Percentiles rank a stretch among this genome's conserved stretches.
Conservation (phyloP, 306 rosid genomes). For the Lagenaria siceraria region DNA sequence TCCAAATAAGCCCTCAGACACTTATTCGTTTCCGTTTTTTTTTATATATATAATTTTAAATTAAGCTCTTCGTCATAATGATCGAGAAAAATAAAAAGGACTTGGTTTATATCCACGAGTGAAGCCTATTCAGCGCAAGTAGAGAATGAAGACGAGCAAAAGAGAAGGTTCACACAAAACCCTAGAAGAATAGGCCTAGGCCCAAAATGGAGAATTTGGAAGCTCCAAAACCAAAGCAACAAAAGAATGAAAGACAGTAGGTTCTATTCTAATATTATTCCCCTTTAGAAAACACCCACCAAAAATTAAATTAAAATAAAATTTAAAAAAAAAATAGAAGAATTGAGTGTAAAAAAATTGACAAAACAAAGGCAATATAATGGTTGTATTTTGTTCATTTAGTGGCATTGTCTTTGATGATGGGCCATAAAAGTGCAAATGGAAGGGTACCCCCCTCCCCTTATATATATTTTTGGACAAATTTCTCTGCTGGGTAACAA, state of each 20-base stretch:
- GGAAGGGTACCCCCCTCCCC: neutral
- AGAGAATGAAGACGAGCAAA: too few relatives aligned
- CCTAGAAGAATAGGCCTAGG: neutral
- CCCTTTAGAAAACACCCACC: too few relatives aligned
- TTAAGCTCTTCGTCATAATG: too few relatives aligned
- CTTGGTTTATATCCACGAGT: too few relatives aligned
- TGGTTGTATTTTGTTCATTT: neutral
- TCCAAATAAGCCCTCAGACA: too few relatives aligned
- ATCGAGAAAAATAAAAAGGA: too few relatives aligned
- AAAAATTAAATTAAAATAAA: too few relatives aligned
- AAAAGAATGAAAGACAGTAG: neutral
- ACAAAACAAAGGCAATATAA: neutral
- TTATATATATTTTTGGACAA: neutral
- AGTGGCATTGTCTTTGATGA: neutral
- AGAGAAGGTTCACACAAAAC: neutral
- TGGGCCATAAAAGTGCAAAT: neutral
- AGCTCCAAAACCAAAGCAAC: neutral
- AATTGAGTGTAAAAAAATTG: neutral
- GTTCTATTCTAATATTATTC: neutral
- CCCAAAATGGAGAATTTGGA: neutral
- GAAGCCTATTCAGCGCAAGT: too few relatives aligned
- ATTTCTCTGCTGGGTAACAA: neutral
- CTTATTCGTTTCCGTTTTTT: too few relatives aligned
- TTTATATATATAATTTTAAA: too few relatives aligned
- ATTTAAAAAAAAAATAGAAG: too few relatives aligned